These are phyloP conservation scores for Hyaloscypha variabilis DNA, from an alignment of 495 filamentous ascomycete genomes.

Conservation along the genomic window DNA sequence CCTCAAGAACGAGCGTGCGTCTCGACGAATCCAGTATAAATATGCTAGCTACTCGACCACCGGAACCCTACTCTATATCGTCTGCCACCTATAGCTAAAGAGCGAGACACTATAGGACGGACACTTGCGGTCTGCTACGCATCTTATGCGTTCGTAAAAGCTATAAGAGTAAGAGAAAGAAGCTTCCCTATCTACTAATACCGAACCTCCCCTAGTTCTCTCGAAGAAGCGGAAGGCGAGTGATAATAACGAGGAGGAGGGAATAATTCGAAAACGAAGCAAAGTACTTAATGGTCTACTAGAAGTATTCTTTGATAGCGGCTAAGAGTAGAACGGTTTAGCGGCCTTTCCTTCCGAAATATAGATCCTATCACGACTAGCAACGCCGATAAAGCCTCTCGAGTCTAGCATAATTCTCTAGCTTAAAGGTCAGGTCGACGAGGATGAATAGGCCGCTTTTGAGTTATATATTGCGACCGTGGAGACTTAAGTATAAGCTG, in stretches of 20 bases:
- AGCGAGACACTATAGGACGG: constrained; percentile 62
- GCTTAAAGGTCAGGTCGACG: constrained; percentile 54
- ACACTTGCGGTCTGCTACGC: constrained; percentile 52
- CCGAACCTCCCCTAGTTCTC: neutral
- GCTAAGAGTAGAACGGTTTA: neutral
- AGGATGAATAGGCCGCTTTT: constrained; percentile 90
- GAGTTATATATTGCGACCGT: constrained; percentile 78
- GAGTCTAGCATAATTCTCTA: constrained; percentile 6
- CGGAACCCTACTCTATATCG: constrained; percentile 59
- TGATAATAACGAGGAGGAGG: constrained; percentile 38
- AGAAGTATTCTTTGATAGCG: constrained; percentile 30
- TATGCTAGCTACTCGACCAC: constrained; percentile 62
- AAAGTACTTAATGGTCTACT: constrained; percentile 25
- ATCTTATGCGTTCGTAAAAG: constrained; percentile 39
- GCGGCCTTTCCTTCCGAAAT: constrained; percentile 36
- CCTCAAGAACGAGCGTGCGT: constrained; percentile 78
- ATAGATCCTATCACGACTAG: constrained; percentile 57
- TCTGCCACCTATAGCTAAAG: constrained; percentile 62
- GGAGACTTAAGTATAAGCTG: constrained; percentile 24
- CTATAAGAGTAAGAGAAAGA: constrained; percentile 13
- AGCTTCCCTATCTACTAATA: constrained; percentile 8
- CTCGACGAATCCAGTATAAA: constrained; percentile 71
- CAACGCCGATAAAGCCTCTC: constrained; percentile 43
- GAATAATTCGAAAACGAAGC: constrained; percentile 34
- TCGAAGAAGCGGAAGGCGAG: constrained; percentile 32